Conservation (phyloP, 306 rosid genomes). For the Trifolium pratense region DNA sequence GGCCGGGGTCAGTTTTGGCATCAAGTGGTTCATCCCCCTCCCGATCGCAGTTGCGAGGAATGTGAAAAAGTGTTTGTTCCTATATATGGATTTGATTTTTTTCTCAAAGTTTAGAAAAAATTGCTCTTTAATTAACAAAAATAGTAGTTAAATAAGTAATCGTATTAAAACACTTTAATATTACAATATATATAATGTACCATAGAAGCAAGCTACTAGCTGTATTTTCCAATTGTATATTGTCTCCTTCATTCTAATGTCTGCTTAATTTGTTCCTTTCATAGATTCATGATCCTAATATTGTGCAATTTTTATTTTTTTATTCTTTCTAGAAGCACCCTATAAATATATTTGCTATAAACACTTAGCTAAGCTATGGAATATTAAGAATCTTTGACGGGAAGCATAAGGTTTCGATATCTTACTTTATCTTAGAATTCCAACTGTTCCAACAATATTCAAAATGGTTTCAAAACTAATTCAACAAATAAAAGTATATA, state of each 20-base stretch:
- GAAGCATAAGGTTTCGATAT: background rate
- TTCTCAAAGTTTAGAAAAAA: too few species aligned
- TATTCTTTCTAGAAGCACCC: constrained; percentile 23
- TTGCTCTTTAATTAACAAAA: too few species aligned
- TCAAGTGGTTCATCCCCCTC: too few species aligned
- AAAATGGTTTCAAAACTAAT: constrained; percentile 23
- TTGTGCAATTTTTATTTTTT: background rate
- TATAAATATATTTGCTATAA: background rate
- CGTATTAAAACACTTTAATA: too few species aligned
- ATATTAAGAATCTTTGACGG: constrained; percentile 18
- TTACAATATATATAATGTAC: too few species aligned
- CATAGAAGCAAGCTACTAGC: too few species aligned
- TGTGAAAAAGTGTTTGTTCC: too few species aligned
- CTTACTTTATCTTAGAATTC: background rate
- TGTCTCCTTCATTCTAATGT: background rate
- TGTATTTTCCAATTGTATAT: background rate
- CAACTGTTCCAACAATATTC: background rate
- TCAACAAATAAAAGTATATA: background rate
- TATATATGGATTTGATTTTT: too few species aligned
- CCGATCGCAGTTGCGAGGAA: too few species aligned
- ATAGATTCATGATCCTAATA: background rate
- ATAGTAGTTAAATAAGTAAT: too few species aligned
- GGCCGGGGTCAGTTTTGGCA: too few species aligned
- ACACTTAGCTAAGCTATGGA: background rate
- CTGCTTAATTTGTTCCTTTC: constrained; percentile 7